Base-by-base conservation (phyloP, 1,284 basidiomycete genomes). In the Sporisorium iseilematis-ciliati region DNA sequence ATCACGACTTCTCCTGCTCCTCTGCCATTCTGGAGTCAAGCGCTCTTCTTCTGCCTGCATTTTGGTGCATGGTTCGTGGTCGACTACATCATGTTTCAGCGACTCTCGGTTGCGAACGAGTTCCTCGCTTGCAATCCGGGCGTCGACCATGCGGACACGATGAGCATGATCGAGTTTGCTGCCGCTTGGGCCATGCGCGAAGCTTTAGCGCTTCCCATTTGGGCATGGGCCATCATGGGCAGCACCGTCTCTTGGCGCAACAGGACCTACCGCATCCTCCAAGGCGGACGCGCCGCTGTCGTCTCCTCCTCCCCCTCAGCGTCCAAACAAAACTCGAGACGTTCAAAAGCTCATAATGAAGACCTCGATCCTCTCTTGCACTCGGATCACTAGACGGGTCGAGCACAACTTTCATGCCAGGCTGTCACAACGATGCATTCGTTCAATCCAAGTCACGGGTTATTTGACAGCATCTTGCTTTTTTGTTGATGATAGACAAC, bases 181-280 rank as follows among this genome's bases (percentile, higher is more conserved):
- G 49, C 54, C 2, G 81, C 81, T 3, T 85, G 82, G 82, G 65
- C 61, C 31, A 33, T 81, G 41, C 76, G 83, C 7, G 83, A 85
- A 26, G 43, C 71, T 8, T 58, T 85, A 7, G 83, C 83, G 4
- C 65, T 84, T 33, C 83, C 83, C 7, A 85, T 85, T 49, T 85
- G 82, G 82, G 52, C 66, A 4, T 81, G 78, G 73, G 82, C 83
- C 18, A 81, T 85, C 55, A 45, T 63, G n/a, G 83, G 82, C 20
- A 76, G 65, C 61, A 76, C 68, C 6, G 76, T 78, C 4, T 65
- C 65, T 11, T 78, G 76, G 76, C 49, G 76, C 16, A 70, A 75
- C 59, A 58, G 53, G 31, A 71, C 61, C 14, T 78, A 72, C 33
- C 59, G 63, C 40, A 66, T 78, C 29, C 57, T 75, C 18, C 49